Percentiles rank a stretch among this genome's conserved stretches.
These are phyloP conservation scores for Rhytidiadelphus loreus DNA, from an alignment of 225 moss, liverwort and hornwort species.

Conservation along the genomic window DNA sequence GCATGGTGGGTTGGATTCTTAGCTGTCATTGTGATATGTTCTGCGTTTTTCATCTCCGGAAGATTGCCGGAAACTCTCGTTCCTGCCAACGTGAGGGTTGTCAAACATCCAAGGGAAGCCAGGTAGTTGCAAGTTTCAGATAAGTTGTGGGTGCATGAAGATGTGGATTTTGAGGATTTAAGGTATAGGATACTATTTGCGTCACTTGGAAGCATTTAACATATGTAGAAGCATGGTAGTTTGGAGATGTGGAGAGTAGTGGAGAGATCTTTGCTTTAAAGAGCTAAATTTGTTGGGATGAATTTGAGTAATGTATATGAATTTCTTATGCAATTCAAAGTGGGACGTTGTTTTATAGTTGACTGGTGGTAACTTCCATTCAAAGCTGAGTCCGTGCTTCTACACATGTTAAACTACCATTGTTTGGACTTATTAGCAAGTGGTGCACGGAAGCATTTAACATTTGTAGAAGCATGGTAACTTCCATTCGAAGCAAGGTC, in stretches of 20 bases:
- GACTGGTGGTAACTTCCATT: neutral
- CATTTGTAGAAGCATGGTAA: no score
- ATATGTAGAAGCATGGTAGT: neutral
- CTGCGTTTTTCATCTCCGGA: conserved; percentile 24
- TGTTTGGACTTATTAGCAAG: no score
- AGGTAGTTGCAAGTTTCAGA: conserved; percentile 5
- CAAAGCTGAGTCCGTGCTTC: no score
- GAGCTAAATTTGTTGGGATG: neutral
- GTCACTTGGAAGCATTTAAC: neutral
- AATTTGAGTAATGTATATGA: neutral
- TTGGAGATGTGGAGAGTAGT: neutral
- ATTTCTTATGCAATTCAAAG: neutral
- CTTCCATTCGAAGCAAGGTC: neutral
- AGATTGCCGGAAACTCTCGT: conserved; percentile 13
- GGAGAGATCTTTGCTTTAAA: neutral
- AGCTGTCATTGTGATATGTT: conserved; percentile 11
- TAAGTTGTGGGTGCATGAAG: neutral
- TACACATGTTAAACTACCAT: no score
- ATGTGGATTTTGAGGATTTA: neutral
- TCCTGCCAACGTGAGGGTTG: neutral
- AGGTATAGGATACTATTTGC: neutral
- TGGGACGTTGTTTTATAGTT: neutral
- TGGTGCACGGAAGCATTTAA: no score
- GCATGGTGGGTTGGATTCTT: conserved; percentile 57
- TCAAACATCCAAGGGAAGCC: conserved; percentile 2